A percentile compares a stretch with the other conserved stretches of the same genome.
These are phyloP conservation scores for Apiosordaria backusii DNA, from an alignment of 495 filamentous ascomycete genomes.

Conservation along the genomic window DNA sequence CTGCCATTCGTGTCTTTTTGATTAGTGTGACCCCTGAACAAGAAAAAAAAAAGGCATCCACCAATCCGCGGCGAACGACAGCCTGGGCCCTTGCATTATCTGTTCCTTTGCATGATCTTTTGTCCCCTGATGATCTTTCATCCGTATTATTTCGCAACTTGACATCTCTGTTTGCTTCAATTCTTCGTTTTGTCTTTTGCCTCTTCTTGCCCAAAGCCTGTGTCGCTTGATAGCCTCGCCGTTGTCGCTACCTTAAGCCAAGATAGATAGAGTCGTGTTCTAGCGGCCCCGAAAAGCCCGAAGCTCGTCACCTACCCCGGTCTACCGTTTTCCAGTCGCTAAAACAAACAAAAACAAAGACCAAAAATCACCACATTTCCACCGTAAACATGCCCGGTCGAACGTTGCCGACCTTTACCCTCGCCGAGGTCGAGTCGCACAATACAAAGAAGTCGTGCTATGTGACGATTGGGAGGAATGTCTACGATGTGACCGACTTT, in stretches of 20 bases:
- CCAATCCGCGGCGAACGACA: slow-evolving; percentile 13
- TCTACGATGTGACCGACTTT: slow-evolving; percentile 93
- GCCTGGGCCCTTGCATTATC: background rate
- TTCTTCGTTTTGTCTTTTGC: background rate
- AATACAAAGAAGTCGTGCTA: slow-evolving; percentile 84
- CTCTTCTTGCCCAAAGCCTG: background rate
- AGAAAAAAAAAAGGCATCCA: slow-evolving; percentile 11
- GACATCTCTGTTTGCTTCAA: background rate
- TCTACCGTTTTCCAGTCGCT: background rate
- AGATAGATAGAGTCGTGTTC: background rate
- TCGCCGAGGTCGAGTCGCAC: slow-evolving; percentile 74
- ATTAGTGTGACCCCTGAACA: slow-evolving; percentile 15
- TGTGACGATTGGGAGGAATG: slow-evolving; percentile 82
- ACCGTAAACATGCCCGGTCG: slow-evolving; percentile 33
- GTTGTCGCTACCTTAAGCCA: background rate
- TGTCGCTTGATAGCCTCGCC: background rate
- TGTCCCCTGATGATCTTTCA: background rate
- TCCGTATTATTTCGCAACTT: background rate
- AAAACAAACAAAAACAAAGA: background rate
- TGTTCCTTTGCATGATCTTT: background rate
- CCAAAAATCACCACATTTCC: background rate
- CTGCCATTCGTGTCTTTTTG: slow-evolving; percentile 13
- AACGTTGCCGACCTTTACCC: slow-evolving; percentile 73
- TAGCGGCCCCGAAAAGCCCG: slow-evolving; percentile 1
- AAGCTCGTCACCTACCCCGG: slow-evolving; percentile 1